These are phyloP conservation scores for Erythrobasidium hasegawianum DNA, from an alignment of 1,284 basidiomycete genomes.

Conservation along the genomic window DNA sequence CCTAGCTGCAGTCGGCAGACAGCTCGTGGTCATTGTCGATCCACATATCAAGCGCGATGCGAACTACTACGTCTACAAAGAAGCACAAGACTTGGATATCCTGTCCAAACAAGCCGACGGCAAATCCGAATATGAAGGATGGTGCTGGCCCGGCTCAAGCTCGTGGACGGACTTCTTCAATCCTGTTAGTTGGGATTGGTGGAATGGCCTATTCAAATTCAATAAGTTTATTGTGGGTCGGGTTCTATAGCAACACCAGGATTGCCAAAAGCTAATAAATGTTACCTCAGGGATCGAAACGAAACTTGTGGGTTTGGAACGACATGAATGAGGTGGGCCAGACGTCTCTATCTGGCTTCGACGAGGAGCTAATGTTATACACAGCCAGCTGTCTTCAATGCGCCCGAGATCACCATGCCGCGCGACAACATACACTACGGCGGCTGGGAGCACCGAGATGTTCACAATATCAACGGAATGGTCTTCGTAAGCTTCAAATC, in stretches of 20 bases:
- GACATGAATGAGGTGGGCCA: constrained; percentile 81
- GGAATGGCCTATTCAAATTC: constrained; percentile 76
- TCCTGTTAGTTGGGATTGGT: constrained; percentile 84
- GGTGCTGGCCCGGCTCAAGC: constrained; percentile 95
- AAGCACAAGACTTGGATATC: constrained; percentile 72
- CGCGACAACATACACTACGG: constrained; percentile 86
- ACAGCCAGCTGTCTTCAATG: constrained; percentile 90
- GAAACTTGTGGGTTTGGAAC: constrained; percentile 88
- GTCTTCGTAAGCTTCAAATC: constrained; percentile 40
- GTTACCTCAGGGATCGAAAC: constrained; percentile 55
- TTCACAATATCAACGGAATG: constrained; percentile 90
- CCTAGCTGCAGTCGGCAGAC: constrained; percentile 72
- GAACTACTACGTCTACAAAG: constrained; percentile 78
- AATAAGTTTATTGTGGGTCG: constrained; percentile 51
- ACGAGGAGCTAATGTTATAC: neutral
- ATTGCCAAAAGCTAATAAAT: too few species aligned
- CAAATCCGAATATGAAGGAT: constrained; percentile 81
- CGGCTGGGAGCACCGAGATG: constrained; percentile 95
- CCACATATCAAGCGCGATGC: constrained; percentile 86
- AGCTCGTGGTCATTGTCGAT: constrained; percentile 97
- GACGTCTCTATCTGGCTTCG: constrained; percentile 52
- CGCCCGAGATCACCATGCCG: constrained; percentile 96
- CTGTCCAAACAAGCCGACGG: constrained; percentile 79
- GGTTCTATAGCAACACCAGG: neutral
- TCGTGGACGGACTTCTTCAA: constrained; percentile 98